Percentiles rank a stretch among this genome's conserved stretches.
Conservation (phyloP, 805 yeast genomes). For the Kregervanrija fluxuum region DNA sequence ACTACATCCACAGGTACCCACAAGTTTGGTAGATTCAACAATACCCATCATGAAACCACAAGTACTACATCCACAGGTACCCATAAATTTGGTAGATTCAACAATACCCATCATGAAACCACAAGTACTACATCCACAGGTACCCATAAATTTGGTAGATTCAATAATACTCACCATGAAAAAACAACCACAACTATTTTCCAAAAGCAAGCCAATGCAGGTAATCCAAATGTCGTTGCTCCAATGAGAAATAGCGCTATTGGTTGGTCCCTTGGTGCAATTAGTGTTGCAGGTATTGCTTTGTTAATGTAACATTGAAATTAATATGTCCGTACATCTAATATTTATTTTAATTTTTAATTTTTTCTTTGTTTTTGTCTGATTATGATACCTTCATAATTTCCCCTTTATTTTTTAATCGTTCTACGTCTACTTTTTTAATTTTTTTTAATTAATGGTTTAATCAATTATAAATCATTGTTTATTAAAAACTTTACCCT, state of each 20-base stretch:
- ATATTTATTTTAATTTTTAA: slow-evolving; percentile 31
- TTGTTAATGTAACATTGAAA: slow-evolving; percentile 11
- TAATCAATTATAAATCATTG: too few species aligned
- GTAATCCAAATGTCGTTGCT: slow-evolving; percentile 14
- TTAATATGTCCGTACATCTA: slow-evolving; percentile 1
- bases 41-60: slow-evolving; percentile 30
- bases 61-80: slow-evolving; percentile 36
- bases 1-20: slow-evolving; percentile 34
- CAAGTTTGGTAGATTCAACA: slow-evolving; percentile 43
- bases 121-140: slow-evolving; percentile 33
- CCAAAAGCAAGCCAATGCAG: slow-evolving; percentile 11
- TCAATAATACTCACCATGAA: slow-evolving; percentile 38
- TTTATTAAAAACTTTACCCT: too few species aligned
- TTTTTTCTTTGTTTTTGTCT: too few species aligned
- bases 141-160: slow-evolving; percentile 51
- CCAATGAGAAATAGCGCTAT: slow-evolving; percentile 18
- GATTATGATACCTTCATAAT: background rate
- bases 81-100: slow-evolving; percentile 49
- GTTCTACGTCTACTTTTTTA: background rate
- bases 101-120: slow-evolving; percentile 38
- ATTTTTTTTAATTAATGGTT: background rate
- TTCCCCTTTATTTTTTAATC: background rate
- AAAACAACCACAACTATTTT: slow-evolving; percentile 30
- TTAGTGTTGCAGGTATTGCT: slow-evolving; percentile 13
- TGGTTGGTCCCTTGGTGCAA: slow-evolving; percentile 16